Evolutionary conservation across 495 filamentous ascomycete genomes (phyloP).

Genomic region (Neurospora discreta): DNA sequence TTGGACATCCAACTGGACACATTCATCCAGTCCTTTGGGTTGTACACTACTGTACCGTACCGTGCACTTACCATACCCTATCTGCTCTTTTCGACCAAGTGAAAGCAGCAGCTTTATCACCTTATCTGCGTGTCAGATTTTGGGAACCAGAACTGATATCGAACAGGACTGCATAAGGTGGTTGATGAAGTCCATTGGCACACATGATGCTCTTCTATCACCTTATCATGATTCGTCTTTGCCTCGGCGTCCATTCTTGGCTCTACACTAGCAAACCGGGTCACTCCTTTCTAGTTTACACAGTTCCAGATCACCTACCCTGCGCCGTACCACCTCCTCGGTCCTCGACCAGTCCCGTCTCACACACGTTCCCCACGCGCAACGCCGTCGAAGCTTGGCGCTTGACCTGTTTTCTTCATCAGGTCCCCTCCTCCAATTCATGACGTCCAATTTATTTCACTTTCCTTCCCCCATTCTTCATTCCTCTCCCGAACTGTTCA

Average conservation of each 20-base stretch:
- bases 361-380: background rate
- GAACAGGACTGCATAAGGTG: background rate
- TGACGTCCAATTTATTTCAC: background rate
- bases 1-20: background rate
- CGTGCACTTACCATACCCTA: background rate
- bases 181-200: background rate
- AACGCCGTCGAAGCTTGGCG: background rate
- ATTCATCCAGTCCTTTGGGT: background rate
- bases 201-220: background rate
- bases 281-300: background rate
- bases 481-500: background rate
- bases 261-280: background rate
- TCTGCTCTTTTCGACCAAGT: background rate
- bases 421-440: background rate
- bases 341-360: background rate
- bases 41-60: background rate
- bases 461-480: constrained; percentile 2
- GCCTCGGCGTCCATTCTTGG: too few relatives aligned
- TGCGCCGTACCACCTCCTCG: background rate
- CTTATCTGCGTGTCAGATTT: background rate
- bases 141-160: background rate
- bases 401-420: background rate
- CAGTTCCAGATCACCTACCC: background rate
- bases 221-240: background rate
- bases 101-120: background rate